Base-by-base conservation (phyloP, 768 basidiomycete genomes). In the Mycena leptocephala region DNA sequence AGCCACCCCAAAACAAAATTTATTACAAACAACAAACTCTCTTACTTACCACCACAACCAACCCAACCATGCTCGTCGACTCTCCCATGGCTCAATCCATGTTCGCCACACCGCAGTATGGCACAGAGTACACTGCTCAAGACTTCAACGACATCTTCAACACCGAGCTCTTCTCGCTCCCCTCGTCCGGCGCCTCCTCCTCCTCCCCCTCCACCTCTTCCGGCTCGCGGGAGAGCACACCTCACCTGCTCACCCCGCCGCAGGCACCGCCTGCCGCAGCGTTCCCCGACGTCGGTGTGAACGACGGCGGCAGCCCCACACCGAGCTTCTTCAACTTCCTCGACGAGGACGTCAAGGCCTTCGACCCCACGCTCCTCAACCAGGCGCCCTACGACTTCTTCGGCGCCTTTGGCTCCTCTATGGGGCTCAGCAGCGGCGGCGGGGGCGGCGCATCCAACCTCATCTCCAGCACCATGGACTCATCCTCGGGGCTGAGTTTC, bases 61-160 rank as follows among this genome's bases (percentile, higher is more conserved):
- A n/a, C n/a, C n/a, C n/a, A n/a, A n/a, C n/a, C n/a, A n/a, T n/a
- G n/a, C n/a, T n/a, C n/a, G n/a, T n/a, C n/a, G n/a, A n/a, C n/a
- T n/a, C n/a, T n/a, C 80, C 83, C 18, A 79, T 83, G 59, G 26
- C 33, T 11, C 68, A 73, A 10, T 76, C 81, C 46, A 81, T 79
- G 18, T 82, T 82, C 65, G 78, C 81, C 33, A n/a, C n/a, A n/a
- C 69, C 80, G 2, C 61, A 79, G 3, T 75, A 37, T 13, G 13
- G 78, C 62, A 67, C 76, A 41, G 64, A 78, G 72, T 75, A 79
- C 7, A 32, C 20, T 70, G 51, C 77, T 71, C 81, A 86, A 46
- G 87, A 90, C 78, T 85, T 93, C 79, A 90, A 88, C 81, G 93
- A 94, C 80, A 89, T 93, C 78, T 90, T 95, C 85, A 90, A 94